These are phyloP conservation scores for Thelephora ganbajun DNA, from an alignment of 768 basidiomycete species.

Conservation along the genomic window DNA sequence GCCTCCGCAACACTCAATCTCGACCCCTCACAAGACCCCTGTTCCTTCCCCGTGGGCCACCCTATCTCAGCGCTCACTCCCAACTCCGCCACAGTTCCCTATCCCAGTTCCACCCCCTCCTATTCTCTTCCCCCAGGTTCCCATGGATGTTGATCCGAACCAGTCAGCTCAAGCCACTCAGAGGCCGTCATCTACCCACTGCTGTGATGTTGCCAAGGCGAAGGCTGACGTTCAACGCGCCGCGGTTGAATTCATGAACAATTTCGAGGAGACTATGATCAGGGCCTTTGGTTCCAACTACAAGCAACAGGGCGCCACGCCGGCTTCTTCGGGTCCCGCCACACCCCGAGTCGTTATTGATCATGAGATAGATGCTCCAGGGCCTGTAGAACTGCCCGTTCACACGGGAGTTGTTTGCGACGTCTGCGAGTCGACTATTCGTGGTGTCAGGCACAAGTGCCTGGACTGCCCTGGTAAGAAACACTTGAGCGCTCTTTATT, in stretches of 20 bases:
- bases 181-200: constrained; percentile 1
- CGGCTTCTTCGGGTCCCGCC: not conserved
- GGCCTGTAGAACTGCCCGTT: constrained; percentile 3
- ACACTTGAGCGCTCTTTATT: not conserved
- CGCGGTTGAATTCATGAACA: constrained; percentile 8
- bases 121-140: constrained; percentile 5
- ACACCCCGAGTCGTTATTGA: not conserved
- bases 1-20: constrained; percentile 15
- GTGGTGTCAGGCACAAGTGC: constrained; percentile 69
- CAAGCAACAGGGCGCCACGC: not conserved
- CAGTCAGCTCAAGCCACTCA: constrained; percentile 2
- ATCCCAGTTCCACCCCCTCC: constrained; percentile 10
- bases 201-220: constrained; percentile 8
- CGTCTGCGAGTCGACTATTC: constrained; percentile 37
- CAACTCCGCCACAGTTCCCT: constrained; percentile 1
- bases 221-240: constrained; percentile 11
- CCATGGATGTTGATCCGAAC: not conserved
- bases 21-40: constrained; percentile 15
- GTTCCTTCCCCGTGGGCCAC: constrained; percentile 4
- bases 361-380: not conserved
- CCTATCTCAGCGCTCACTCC: constrained; percentile 1
- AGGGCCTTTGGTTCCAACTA: constrained; percentile 11
- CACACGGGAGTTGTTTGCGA: constrained; percentile 58
- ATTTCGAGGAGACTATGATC: constrained; percentile 10
- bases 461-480: constrained; percentile 54